Conservation (phyloP, 495 filamentous ascomycete genomes). For the Annulohypoxylon stygium region DNA sequence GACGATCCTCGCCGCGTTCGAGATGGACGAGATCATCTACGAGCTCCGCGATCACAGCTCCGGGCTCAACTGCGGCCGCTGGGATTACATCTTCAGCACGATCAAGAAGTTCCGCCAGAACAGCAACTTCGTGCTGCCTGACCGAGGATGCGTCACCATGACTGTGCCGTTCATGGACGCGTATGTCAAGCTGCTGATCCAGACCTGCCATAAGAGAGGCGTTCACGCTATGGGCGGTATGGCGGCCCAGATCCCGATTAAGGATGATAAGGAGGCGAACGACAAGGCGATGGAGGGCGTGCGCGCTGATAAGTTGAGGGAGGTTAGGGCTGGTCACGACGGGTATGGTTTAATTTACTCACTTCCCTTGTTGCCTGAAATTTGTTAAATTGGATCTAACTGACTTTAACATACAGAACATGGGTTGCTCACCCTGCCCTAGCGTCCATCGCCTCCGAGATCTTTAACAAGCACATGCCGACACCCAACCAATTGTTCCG, state of each 20-base stretch:
- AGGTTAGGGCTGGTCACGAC: conserved; percentile 95
- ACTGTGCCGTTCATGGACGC: conserved; percentile 99
- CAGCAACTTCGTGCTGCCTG: conserved; percentile 91
- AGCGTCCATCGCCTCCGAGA: conserved; percentile 86
- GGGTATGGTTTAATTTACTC: conserved; percentile 60
- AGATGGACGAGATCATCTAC: conserved; percentile 99
- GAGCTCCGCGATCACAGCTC: conserved; percentile 97
- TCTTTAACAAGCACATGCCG: conserved; percentile 99
- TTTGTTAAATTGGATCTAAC: neutral
- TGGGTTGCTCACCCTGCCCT: conserved; percentile 99
- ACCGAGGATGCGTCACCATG: conserved; percentile 94
- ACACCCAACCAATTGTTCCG: conserved; percentile 96
- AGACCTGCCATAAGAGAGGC: conserved; percentile 94
- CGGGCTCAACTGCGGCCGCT: conserved; percentile 97
- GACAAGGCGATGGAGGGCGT: conserved; percentile 95
- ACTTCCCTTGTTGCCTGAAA: neutral
- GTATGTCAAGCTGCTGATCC: conserved; percentile 95
- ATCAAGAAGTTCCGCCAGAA: conserved; percentile 99
- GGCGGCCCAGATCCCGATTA: conserved; percentile 99
- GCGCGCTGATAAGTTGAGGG: conserved; percentile 93
- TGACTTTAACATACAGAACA: conserved; percentile 54
- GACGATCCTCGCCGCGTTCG: conserved; percentile 98
- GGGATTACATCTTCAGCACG: conserved; percentile 99
- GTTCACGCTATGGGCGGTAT: conserved; percentile 99
- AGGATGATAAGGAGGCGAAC: conserved; percentile 89